Evolutionary conservation across 257 asterid genomes (phyloP), one percentile per base, ranked within the genome.

Genomic region (Coffea eugenioides): DNA sequence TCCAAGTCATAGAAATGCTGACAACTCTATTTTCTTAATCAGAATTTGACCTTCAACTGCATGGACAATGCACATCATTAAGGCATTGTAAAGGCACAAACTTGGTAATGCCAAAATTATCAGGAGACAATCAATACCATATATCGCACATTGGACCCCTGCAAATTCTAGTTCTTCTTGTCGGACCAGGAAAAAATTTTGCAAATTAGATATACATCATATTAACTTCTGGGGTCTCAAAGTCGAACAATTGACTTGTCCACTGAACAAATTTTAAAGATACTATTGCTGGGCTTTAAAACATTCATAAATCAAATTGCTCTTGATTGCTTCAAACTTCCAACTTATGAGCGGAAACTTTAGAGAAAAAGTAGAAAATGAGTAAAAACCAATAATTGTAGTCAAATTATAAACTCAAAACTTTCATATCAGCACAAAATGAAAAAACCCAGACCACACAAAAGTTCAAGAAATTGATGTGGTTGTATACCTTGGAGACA

Each of bases 401-500:
- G 15, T n/a, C 41, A 13, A 74, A 71, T 43, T 41, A 41, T 18
- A 41, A 61, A 64, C 1, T 46, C 48, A 25, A 73, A 27, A 73
- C 15, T 36, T 18, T 15, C 59, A 75, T 59, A 75, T 21, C 49
- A 59, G 13, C 48, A 36, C 23, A 48, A 73, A 69, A 78, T 49
- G 71, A 59, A 80, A 43, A 71, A 49, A 39, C 76, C 80, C 27
- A 61, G 66, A 74, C 70, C 43, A 15, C 43, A 39, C 6, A 67
- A 45, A 71, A 66, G 14, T 3, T 25, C 20, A 66, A 67, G 59
- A 64, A 81, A 8, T n/a, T 46, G 61, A 74, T 8, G 56, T 49
- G 51, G 5, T 1, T 73, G 27, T 13, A 64, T 68, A 94, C 99
- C 99, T 92, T 88, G 41, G 94, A 61, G 64, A 91, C 78, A 86